These are phyloP conservation scores for Ganoderma boninense DNA, from an alignment of 1,284 basidiomycete species.

Conservation along the genomic window DNA sequence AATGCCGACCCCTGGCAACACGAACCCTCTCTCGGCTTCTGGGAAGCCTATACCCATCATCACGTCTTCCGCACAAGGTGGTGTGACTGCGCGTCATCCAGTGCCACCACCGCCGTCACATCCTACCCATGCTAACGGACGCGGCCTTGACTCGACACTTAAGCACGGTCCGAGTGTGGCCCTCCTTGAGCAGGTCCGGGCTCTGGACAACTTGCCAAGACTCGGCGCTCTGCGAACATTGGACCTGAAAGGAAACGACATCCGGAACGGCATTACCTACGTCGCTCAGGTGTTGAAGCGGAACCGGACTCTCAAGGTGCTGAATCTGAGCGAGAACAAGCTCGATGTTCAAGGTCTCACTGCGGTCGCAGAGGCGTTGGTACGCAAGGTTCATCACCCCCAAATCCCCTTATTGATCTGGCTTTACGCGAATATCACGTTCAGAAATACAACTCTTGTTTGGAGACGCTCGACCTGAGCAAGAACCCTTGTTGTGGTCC, in stretches of 20 bases:
- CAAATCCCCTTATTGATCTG: too few species aligned
- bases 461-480: conserved; percentile 94
- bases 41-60: conserved; percentile 75
- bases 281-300: conserved; percentile 95
- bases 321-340: conserved; percentile 95
- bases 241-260: conserved; percentile 92
- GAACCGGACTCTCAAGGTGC: conserved; percentile 93
- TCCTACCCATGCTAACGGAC: conserved; percentile 25
- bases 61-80: conserved; percentile 78
- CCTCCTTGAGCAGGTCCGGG: conserved; percentile 80
- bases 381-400: conserved; percentile 46
- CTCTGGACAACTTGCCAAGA: conserved; percentile 85
- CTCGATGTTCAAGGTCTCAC: conserved; percentile 87
- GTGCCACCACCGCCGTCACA: conserved; percentile 37
- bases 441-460: conserved; percentile 93
- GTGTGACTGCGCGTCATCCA: conserved; percentile 76
- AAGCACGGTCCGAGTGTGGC: conserved; percentile 74
- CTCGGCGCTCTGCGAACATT: conserved; percentile 88
- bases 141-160: conserved; percentile 32
- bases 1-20: conserved; percentile 39
- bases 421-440: background rate
- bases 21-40: conserved; percentile 61
- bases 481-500: conserved; percentile 95
- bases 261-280: conserved; percentile 88
- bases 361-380: conserved; percentile 88